Conservation (phyloP, 2,329 filamentous ascomycete genomes). For the Aspergillus quadricinctus region DNA sequence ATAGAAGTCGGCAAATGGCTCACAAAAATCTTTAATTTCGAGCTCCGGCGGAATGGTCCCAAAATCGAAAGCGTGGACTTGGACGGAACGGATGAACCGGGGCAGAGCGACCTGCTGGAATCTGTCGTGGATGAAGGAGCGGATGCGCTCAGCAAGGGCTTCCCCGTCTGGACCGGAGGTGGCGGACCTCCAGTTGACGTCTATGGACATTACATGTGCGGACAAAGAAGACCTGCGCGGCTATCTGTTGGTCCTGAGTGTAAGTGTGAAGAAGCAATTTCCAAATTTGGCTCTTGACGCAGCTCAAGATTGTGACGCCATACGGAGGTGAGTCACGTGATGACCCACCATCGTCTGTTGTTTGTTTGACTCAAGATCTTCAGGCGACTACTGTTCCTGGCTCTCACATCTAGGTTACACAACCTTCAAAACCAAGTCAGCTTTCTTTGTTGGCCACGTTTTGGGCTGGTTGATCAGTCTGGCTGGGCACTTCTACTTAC, state of each 20-base stretch:
- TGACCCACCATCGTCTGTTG: no score
- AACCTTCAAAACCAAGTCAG: not conserved
- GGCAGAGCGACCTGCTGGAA: constrained; percentile 90
- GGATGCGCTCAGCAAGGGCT: constrained; percentile 78
- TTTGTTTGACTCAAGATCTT: no score
- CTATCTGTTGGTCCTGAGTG: not conserved
- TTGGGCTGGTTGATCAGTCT: not conserved
- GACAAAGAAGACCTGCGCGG: not conserved
- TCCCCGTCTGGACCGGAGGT: constrained; percentile 84
- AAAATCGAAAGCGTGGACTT: constrained; percentile 91
- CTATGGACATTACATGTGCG: constrained; percentile 75
- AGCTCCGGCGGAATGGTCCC: constrained; percentile 77
- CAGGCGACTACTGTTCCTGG: not conserved
- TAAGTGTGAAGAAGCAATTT: not conserved
- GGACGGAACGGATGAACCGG: constrained; percentile 93
- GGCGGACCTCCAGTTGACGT: constrained; percentile 92
- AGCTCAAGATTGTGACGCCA: not conserved
- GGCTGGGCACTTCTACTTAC: not conserved
- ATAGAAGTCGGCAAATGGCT: constrained; percentile 94
- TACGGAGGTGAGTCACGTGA: no score
- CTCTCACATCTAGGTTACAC: not conserved
- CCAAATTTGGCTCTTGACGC: not conserved
- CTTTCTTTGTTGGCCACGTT: not conserved
- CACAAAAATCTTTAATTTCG: constrained; percentile 93
- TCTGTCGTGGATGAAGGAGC: constrained; percentile 89